Percentiles rank a stretch among this genome's conserved stretches.
These are phyloP conservation scores for Brettanomyces naardenensis DNA, from an alignment of 805 yeast species.

Conservation along the genomic window DNA sequence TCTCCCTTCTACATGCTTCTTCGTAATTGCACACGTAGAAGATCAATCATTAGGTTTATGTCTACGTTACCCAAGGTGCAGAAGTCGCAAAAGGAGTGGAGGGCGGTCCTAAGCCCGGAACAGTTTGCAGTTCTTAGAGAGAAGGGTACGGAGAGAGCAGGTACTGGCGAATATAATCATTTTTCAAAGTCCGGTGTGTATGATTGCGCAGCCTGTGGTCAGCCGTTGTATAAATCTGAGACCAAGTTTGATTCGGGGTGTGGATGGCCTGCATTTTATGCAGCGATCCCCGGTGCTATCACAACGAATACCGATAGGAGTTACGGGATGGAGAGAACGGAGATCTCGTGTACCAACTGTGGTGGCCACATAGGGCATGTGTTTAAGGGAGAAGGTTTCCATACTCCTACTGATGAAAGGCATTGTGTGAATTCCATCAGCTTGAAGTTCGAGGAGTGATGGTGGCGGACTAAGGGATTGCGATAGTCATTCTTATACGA, in stretches of 20 bases:
- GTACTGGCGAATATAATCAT: conserved; percentile 51
- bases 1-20: no score
- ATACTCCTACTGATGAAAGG: conserved; percentile 80
- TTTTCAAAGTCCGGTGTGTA: conserved; percentile 55
- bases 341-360: conserved; percentile 81
- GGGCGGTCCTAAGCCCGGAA: conserved; percentile 62
- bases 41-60: no score
- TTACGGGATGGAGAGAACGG: conserved; percentile 77
- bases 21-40: no score
- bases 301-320: conserved; percentile 50
- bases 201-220: conserved; percentile 46
- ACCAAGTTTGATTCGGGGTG: neutral
- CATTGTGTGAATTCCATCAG: conserved; percentile 91
- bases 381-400: conserved; percentile 87
- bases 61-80: neutral
- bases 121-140: conserved; percentile 76
- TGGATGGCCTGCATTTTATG: neutral
- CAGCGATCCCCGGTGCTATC: conserved; percentile 74
- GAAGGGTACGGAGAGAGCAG: conserved; percentile 65
- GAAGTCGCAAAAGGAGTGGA: conserved; percentile 60
- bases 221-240: neutral
- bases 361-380: conserved; percentile 96
- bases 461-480: no score
- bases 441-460: conserved; percentile 62
- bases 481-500: no score